These are phyloP conservation scores for Blakeslea trispora DNA, from an alignment of 371 early-diverging fungal species.

Conservation along the genomic window DNA sequence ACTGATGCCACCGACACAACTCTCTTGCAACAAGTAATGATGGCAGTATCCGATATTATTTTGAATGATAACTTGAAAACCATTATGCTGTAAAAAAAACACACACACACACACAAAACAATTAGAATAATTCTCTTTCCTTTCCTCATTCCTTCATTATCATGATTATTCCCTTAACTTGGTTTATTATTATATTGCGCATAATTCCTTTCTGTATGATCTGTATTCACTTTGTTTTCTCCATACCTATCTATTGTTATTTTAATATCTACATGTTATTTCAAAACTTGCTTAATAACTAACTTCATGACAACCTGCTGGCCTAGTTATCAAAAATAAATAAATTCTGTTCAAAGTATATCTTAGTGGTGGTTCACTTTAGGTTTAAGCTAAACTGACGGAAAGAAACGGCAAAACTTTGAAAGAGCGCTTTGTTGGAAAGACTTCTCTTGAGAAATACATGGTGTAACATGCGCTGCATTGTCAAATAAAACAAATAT, in stretches of 20 bases:
- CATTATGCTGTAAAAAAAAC: constrained; percentile 17
- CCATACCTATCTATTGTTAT: too few species aligned
- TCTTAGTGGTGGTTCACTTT: not conserved
- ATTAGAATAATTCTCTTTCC: not conserved
- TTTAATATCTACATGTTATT: not conserved
- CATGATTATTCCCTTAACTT: too few species aligned
- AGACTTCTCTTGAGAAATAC: too few species aligned
- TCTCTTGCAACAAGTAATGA: constrained; percentile 61
- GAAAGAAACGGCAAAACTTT: not conserved
- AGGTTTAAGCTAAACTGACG: not conserved
- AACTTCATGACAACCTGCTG: not conserved
- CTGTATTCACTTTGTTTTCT: too few species aligned
- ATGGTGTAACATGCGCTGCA: too few species aligned
- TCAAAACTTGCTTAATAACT: not conserved
- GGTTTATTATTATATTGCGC: too few species aligned
- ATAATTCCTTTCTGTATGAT: too few species aligned
- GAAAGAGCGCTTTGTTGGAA: too few species aligned
- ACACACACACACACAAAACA: not conserved
- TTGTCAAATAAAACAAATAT: too few species aligned
- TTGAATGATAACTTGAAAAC: constrained; percentile 46
- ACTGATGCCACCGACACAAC: constrained; percentile 65
- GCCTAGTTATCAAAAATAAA: not conserved
- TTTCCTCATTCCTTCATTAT: not conserved
- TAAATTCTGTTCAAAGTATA: not conserved
- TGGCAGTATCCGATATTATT: constrained; percentile 58